Evolutionary conservation across 1,284 basidiomycete genomes (phyloP), one percentile per base, ranked within the genome.

Genomic region (Gomphus bonarii): DNA sequence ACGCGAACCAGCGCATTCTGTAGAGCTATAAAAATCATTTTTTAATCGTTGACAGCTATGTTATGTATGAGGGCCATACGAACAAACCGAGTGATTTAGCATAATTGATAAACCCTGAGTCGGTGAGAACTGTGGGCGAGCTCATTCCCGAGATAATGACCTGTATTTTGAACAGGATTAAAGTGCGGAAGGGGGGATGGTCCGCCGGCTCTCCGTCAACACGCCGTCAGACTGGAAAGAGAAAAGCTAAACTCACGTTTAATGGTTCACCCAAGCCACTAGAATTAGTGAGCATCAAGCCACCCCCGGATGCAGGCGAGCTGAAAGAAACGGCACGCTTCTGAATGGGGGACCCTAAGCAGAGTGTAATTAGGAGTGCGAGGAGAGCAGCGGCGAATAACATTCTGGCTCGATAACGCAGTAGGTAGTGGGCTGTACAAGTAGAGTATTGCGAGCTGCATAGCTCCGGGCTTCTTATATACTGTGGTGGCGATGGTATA

Each of bases 61-160:
- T 25, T 11, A 53, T n/a, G 14, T 54, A 50, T 18, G 22, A 38
- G 22, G 43, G 12, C 11, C 28, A 40, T 51, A 67, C 72, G 62
- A 65, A 83, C 82, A 82, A 83, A 74, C 85, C 80, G 50, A 84
- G 77, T 1, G 82, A 76, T 77, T 67, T 73, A 0, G 80, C 83
- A 64, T 72, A 85, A 63, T 76, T 72, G 55, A 75, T 49, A 58
- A 88, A 73, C 2, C 87, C 85, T 42, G 71, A 66, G 44, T 86
- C 80, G 5, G 81, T 86, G 55, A 88, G 77, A 51, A 89, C 72
- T 59, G 72, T 80, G 0, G 82, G 77, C 60, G 88, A 85, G 22
- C 85, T 88, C 43, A 73, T 68, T 35, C 78, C 85, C 47, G 64
- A 65, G 43, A 65, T 61, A 42, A 64, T 66, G 25, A 66, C 58